Conservation (phyloP, 2,329 filamentous ascomycete genomes). For the Boeremia lycopersici region DNA sequence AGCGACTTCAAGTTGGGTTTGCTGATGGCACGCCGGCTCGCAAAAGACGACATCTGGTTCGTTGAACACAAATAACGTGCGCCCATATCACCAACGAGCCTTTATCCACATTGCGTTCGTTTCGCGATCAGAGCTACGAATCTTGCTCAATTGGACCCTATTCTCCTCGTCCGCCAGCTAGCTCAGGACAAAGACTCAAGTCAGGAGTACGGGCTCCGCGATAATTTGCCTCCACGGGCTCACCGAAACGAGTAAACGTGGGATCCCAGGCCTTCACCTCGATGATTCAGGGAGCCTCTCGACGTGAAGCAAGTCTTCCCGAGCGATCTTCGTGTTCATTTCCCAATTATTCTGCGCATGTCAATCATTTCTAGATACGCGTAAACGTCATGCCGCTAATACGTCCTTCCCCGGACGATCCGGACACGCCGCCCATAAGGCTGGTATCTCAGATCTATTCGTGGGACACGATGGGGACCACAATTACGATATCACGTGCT, state of each 20-base stretch:
- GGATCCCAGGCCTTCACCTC: background rate
- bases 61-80: background rate
- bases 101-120: background rate
- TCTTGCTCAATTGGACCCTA: background rate
- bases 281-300: constrained; percentile 4
- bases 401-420: background rate
- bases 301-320: constrained; percentile 5
- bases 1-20: background rate
- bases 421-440: constrained; percentile 18
- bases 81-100: background rate
- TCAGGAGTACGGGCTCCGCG: background rate
- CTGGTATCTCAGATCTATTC: constrained; percentile 18
- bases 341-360: background rate
- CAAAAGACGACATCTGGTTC: background rate
- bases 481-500: too few species aligned
- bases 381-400: constrained; percentile 9
- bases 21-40: background rate
- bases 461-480: too few species aligned
- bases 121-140: background rate
- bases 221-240: constrained; percentile 8
- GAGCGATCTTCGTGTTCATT: constrained; percentile 4
- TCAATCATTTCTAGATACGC: constrained; percentile 9
- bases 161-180: background rate
- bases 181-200: background rate
- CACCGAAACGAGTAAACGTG: constrained; percentile 7